Evolutionary conservation across 352 stramenopile genomes (phyloP).

Genomic region (Phytophthora sp.): DNA sequence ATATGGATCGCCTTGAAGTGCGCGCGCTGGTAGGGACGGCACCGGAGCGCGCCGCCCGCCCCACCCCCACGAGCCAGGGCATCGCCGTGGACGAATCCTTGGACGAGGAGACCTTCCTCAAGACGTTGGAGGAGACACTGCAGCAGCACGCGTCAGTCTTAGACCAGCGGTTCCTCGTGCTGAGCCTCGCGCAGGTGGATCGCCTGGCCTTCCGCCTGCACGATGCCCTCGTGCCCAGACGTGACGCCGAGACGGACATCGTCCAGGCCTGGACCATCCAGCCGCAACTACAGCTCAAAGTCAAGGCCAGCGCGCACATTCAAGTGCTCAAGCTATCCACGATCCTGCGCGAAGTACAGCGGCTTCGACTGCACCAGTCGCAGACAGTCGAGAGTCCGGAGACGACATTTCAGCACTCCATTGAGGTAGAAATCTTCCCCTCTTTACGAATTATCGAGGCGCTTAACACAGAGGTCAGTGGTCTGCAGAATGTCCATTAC

Average conservation of each 20-base stretch:
- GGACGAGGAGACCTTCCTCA: constrained; percentile 70
- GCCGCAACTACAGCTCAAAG: constrained; percentile 57
- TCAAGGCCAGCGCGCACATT: constrained; percentile 81
- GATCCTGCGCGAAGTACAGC: constrained; percentile 74
- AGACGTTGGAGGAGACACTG: constrained; percentile 69
- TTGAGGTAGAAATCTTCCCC: constrained; percentile 88
- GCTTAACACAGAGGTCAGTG: constrained; percentile 48
- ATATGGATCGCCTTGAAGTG: constrained; percentile 72
- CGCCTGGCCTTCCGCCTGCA: constrained; percentile 72
- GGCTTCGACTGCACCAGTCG: constrained; percentile 68
- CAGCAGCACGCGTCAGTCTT: constrained; percentile 62
- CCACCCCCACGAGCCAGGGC: constrained; percentile 13
- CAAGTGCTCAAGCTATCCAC: constrained; percentile 90
- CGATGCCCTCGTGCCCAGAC: constrained; percentile 75
- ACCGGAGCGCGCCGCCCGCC: not conserved
- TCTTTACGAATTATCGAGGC: constrained; percentile 70
- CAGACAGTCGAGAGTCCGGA: constrained; percentile 10
- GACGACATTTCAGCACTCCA: constrained; percentile 24
- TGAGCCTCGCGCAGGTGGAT: constrained; percentile 73
- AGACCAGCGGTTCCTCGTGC: constrained; percentile 62
- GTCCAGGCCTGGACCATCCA: constrained; percentile 84
- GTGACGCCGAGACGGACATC: constrained; percentile 62
- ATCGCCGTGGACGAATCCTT: constrained; percentile 57
- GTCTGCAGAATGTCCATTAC: constrained; percentile 64
- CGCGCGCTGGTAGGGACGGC: constrained; percentile 47